Conservation (phyloP, 148 eudicot species). For the Polygonum aviculare region DNA sequence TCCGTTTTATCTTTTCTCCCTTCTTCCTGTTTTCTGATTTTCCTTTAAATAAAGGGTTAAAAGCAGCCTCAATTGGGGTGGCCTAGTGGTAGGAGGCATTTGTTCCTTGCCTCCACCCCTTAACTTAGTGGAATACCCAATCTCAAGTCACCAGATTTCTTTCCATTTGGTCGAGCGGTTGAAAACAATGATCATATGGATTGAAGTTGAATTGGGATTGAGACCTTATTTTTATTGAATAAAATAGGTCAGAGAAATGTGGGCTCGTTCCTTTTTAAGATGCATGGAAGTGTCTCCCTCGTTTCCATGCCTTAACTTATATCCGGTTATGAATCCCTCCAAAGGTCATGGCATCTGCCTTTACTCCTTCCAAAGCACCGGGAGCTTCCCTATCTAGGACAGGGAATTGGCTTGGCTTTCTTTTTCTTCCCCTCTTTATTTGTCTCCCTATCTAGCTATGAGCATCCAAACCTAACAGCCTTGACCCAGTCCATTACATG, state of each 20-base stretch:
- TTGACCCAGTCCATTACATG: too few species aligned
- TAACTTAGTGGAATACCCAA: too few species aligned
- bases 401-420: not conserved
- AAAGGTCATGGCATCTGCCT: not conserved
- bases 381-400: not conserved
- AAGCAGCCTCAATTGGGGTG: not conserved
- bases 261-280: not conserved
- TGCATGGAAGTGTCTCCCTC: not conserved
- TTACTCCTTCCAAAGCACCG: not conserved
- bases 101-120: too few species aligned
- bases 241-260: not conserved
- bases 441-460: not conserved
- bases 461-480: too few species aligned
- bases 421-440: not conserved
- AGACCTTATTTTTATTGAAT: not conserved
- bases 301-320: not conserved
- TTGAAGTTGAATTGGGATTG: not conserved
- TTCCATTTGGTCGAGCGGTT: not conserved
- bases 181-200: not conserved
- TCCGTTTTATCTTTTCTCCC: not conserved
- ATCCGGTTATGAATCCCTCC: not conserved
- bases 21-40: not conserved
- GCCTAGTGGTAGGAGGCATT: too few species aligned
- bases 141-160: too few species aligned
- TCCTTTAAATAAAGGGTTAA: not conserved